Base-by-base conservation (phyloP, 2,329 filamentous ascomycete species). In the Trichoderma sp. region DNA sequence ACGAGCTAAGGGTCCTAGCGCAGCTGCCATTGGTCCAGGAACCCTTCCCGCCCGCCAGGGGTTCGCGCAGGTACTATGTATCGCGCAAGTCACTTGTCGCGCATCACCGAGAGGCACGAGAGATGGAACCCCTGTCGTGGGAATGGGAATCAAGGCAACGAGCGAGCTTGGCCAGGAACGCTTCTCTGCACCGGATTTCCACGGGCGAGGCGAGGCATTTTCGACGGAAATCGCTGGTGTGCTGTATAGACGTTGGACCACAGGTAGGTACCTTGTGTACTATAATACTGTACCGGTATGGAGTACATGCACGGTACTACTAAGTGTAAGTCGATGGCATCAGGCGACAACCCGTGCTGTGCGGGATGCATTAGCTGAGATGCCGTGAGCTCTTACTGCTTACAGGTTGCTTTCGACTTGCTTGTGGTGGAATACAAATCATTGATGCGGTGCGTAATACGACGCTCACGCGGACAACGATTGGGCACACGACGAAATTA, bases 1-100 rank as follows among this genome's bases (percentile, higher is more conserved):
- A 74, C 70, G 68, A 71, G 71, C 73, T 74, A 75, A 69, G 65
- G 68, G 68, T 60, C 64, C 57, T 67, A 68, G 64, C 58, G 70
- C 37, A 9, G 59, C 64, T 69, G 71, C 54, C 27, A 75, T 73
- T 72, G 70, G 72, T 68, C 67, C 53, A 52, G 63, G 52, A 59
- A 10, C 67, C 64, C 50, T 67, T 35, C 67, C 65, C 68, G 48
- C 32, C 32, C 53, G 67, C 67, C 54, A 60, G 61, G 61, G 61
- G 61, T 59, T 52, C 27, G 42, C 39, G 53, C 58, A 39, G 54
- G 54, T 39, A 32, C 53, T 50, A 60, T 35, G 64, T 67, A 35
- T 27, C 56, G 32, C 27, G 32, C 34, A 60, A 27, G 64, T 67
- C 64, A 29, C 56, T 37, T 25, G 60, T 52, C 59, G 42, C 39